phyloP scores from a whole-genome alignment of 805 yeast species.

The Saturnispora gosingensis region DNA sequence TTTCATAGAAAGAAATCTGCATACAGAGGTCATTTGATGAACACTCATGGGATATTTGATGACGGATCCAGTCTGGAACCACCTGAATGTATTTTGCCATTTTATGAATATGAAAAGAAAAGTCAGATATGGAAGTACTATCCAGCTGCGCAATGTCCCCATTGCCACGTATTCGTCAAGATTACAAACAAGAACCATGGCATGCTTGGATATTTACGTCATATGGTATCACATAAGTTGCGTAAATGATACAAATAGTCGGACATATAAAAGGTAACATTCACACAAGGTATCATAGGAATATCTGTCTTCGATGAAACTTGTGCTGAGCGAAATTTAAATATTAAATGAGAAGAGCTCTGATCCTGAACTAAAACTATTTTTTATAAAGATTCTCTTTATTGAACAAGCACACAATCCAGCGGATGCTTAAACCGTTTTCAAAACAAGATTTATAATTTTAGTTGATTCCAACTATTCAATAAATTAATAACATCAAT shows the following conservation, averaged over 20 bases:
- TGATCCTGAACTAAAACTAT: no score
- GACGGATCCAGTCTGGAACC: slow-evolving; percentile 5
- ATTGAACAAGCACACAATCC: neutral
- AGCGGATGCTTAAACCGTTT: neutral
- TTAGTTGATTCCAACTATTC: neutral
- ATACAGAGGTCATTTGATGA: slow-evolving; percentile 14
- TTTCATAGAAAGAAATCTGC: slow-evolving; percentile 13
- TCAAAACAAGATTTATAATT: no score
- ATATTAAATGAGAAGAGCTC: no score
- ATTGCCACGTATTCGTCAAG: slow-evolving; percentile 6
- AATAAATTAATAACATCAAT: neutral
- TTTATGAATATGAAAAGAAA: slow-evolving; percentile 10
- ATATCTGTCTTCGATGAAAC: no score
- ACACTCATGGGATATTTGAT: slow-evolving; percentile 14
- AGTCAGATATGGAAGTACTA: slow-evolving; percentile 5
- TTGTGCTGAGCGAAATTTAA: no score
- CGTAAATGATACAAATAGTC: neutral
- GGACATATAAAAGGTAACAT: no score
- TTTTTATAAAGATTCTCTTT: no score
- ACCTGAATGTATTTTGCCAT: slow-evolving; percentile 1
- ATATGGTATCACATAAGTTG: slow-evolving; percentile 7
- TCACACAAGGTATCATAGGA: no score
- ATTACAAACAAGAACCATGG: slow-evolving; percentile 13
- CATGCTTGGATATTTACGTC: slow-evolving; percentile 11
- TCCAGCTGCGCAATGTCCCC: slow-evolving; percentile 5